phyloP scores from a whole-genome alignment of 208 protist genomes.

The Acanthamoeba castellanii region DNA sequence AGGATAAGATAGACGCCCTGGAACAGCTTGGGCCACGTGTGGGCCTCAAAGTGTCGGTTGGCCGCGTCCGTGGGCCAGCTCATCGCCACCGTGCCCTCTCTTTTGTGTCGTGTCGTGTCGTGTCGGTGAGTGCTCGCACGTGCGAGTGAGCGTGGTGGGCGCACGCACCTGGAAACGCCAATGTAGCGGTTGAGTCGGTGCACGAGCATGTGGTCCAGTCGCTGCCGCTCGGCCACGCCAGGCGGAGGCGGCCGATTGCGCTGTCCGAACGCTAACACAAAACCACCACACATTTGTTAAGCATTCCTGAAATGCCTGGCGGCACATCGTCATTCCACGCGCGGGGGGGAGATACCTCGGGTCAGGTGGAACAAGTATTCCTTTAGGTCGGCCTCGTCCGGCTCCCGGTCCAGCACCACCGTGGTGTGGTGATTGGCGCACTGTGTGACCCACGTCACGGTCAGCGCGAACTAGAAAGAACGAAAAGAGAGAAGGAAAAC shows the following conservation, averaged over 20 bases:
- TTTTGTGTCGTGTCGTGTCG: not conserved
- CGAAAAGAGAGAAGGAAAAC: not conserved
- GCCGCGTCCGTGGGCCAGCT: slow-evolving; percentile 60
- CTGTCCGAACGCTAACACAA: slow-evolving; percentile 32
- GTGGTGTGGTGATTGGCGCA: slow-evolving; percentile 73
- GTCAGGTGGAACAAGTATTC: slow-evolving; percentile 72
- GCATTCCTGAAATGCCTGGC: not conserved
- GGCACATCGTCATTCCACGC: not conserved
- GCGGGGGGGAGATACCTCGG: not conserved
- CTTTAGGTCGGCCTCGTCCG: not conserved
- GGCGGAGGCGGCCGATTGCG: slow-evolving; percentile 51
- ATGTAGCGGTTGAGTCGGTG: slow-evolving; percentile 69
- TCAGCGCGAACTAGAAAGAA: not conserved
- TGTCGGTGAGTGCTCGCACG: not conserved
- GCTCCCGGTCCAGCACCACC: slow-evolving; percentile 45
- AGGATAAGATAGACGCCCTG: slow-evolving; percentile 70
- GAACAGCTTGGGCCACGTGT: slow-evolving; percentile 76
- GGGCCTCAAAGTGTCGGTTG: slow-evolving; percentile 62
- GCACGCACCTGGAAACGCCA: slow-evolving; percentile 17
- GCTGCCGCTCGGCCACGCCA: not conserved
- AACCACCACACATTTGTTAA: not conserved
- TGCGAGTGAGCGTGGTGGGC: not conserved
- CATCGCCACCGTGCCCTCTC: slow-evolving; percentile 49
- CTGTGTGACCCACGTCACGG: not conserved
- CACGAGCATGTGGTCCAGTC: slow-evolving; percentile 49